A percentile compares a stretch with the other conserved stretches of the same genome.
Evolutionary conservation across 257 asterid species (phyloP).

Genomic region (Solanum appendiculatum): DNA sequence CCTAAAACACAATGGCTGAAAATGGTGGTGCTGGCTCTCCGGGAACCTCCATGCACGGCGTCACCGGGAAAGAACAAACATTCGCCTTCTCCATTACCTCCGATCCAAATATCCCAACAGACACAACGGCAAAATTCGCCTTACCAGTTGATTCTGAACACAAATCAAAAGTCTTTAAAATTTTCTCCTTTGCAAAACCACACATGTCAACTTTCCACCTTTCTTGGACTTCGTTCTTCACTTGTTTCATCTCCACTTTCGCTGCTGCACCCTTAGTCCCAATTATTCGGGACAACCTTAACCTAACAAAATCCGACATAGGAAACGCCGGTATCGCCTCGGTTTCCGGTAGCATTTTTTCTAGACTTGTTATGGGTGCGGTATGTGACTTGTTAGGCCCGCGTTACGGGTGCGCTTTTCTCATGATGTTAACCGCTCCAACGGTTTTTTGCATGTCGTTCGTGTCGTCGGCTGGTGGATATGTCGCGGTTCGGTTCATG

Average conservation of each 20-base stretch:
- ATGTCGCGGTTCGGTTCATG: conserved; percentile 37
- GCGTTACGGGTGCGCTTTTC: conserved; percentile 41
- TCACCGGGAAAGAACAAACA: conserved; percentile 42
- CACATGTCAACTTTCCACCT: conserved; percentile 59
- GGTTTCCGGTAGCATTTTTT: conserved; percentile 48
- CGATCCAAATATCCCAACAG: conserved; percentile 11
- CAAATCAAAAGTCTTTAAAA: conserved; percentile 39
- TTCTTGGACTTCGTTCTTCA: conserved; percentile 53
- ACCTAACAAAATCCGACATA: conserved; percentile 30
- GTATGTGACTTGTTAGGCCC: conserved; percentile 56
- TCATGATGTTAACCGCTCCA: conserved; percentile 41
- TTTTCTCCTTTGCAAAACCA: conserved; percentile 32
- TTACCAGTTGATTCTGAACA: conserved; percentile 58
- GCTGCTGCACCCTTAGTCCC: conserved; percentile 60
- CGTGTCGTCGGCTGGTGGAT: conserved; percentile 39
- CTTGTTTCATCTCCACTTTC: conserved; percentile 49
- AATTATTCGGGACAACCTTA: conserved; percentile 49
- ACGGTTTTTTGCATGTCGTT: conserved; percentile 48
- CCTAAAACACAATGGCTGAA: conserved; percentile 12
- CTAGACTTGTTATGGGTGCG: conserved; percentile 49
- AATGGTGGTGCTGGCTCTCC: conserved; percentile 17
- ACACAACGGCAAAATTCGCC: conserved; percentile 23
- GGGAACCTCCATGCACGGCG: conserved; percentile 54
- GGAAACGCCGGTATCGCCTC: conserved; percentile 58
- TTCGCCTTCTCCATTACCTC: conserved; percentile 30